Conservation (phyloP, 345 rosid genomes). For the Ricinus communis region DNA sequence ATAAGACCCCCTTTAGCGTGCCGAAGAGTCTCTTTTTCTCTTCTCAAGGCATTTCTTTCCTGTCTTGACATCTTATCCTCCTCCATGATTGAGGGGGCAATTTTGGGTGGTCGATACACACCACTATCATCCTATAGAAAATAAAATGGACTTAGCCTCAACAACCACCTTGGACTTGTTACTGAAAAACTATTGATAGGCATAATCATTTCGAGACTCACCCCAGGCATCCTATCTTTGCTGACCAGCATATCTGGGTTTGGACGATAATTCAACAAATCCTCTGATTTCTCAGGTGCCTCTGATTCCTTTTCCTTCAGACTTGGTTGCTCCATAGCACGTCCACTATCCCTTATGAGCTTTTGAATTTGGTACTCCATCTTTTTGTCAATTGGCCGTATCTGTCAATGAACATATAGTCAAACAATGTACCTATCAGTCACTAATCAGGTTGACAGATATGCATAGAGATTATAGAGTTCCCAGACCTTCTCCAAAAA, state of each 20-base stretch:
- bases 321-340: slow-evolving; percentile 30
- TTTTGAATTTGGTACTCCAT: slow-evolving; percentile 90
- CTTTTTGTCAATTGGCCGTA: slow-evolving; percentile 85
- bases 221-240: slow-evolving; percentile 42
- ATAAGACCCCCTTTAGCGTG: slow-evolving; percentile 58
- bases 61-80: slow-evolving; percentile 72
- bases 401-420: slow-evolving; percentile 38
- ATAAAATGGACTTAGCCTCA: slow-evolving; percentile 21
- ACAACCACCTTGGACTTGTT: slow-evolving; percentile 7
- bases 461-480: background rate
- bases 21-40: slow-evolving; percentile 56
- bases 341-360: slow-evolving; percentile 49
- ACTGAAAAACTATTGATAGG: background rate
- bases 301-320: slow-evolving; percentile 37
- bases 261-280: slow-evolving; percentile 68
- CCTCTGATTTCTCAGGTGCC: slow-evolving; percentile 50
- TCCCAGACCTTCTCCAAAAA: slow-evolving; percentile 78
- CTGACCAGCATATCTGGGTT: slow-evolving; percentile 74
- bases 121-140: slow-evolving; percentile 49
- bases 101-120: slow-evolving; percentile 67
- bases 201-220: slow-evolving; percentile 25
- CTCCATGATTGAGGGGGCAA: slow-evolving; percentile 72
- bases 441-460: background rate
- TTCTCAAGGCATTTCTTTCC: slow-evolving; percentile 68
- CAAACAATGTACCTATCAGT: background rate